Conservation (phyloP, 176 grass and related monocot genomes). For the Aegilops sharonensis region DNA sequence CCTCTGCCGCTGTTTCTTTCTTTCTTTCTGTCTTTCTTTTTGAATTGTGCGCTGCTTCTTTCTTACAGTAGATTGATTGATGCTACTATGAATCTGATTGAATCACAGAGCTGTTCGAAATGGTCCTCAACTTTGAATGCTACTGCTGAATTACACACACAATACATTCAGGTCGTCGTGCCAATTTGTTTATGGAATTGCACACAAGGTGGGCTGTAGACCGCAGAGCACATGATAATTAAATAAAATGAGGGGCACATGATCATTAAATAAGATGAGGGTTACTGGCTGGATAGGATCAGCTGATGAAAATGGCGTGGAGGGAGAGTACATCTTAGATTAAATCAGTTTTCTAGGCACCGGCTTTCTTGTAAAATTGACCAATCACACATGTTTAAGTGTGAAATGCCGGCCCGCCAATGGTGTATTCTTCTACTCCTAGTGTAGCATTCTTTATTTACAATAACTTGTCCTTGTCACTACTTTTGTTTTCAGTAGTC, state of each 20-base stretch:
- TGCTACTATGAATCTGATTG: neutral
- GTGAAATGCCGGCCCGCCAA: slow-evolving; percentile 14
- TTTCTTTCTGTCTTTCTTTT: neutral
- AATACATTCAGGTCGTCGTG: neutral
- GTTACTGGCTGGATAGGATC: neutral
- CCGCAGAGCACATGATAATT: slow-evolving; percentile 10
- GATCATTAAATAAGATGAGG: slow-evolving; percentile 17
- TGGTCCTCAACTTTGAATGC: neutral
- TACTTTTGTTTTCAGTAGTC: slow-evolving; percentile 15
- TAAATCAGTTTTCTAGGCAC: slow-evolving; percentile 36
- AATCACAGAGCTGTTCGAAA: neutral
- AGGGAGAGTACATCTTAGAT: slow-evolving; percentile 32
- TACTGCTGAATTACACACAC: slow-evolving; percentile 18
- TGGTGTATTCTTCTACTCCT: slow-evolving; percentile 16
- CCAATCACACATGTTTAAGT: slow-evolving; percentile 4
- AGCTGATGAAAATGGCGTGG: neutral
- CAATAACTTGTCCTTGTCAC: slow-evolving; percentile 34
- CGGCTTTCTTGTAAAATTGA: slow-evolving; percentile 30
- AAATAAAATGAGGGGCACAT: slow-evolving; percentile 2
- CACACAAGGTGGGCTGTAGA: slow-evolving; percentile 4
- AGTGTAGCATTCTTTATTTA: neutral
- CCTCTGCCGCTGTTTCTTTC: neutral
- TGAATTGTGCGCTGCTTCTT: neutral
- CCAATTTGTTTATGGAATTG: slow-evolving; percentile 31
- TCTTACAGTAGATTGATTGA: neutral